A percentile compares a stretch with the other conserved stretches of the same genome.
Conservation (phyloP, 345 rosid species). For the Linum usitatissimum region DNA sequence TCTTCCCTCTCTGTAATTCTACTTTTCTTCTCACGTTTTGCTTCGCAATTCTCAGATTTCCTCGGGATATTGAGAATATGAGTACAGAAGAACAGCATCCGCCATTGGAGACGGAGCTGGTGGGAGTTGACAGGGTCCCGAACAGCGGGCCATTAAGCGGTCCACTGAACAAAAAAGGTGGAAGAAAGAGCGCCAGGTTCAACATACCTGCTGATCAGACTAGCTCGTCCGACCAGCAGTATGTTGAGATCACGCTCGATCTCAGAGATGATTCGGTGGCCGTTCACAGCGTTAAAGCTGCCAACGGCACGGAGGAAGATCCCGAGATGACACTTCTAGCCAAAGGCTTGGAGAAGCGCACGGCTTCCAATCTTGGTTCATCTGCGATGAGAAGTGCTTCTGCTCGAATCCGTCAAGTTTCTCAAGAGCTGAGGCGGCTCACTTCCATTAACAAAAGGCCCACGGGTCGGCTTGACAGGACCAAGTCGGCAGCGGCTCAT, state of each 20-base stretch:
- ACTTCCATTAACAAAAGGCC: slow-evolving; percentile 40
- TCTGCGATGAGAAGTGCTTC: slow-evolving; percentile 41
- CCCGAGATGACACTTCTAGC: slow-evolving; percentile 36
- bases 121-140: slow-evolving; percentile 17
- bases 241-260: slow-evolving; percentile 26
- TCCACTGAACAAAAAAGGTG: slow-evolving; percentile 38
- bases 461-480: slow-evolving; percentile 44
- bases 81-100: slow-evolving; percentile 22
- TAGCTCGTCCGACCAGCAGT: slow-evolving; percentile 13
- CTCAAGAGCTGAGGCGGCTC: slow-evolving; percentile 49
- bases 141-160: slow-evolving; percentile 28
- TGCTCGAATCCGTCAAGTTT: slow-evolving; percentile 36
- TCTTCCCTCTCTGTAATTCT: not conserved
- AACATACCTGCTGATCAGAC: slow-evolving; percentile 14
- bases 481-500: slow-evolving; percentile 48
- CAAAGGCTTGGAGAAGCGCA: slow-evolving; percentile 39
- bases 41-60: not conserved
- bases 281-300: slow-evolving; percentile 24
- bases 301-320: slow-evolving; percentile 28
- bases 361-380: slow-evolving; percentile 13
- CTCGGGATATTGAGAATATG: slow-evolving; percentile 10
- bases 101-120: slow-evolving; percentile 34
- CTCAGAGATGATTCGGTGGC: slow-evolving; percentile 19
- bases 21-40: not conserved
- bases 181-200: slow-evolving; percentile 30